Percentiles rank a stretch among this genome's conserved stretches.
phyloP scores from a whole-genome alignment of 2,329 filamentous ascomycete species.

The Fusarium sp. region DNA sequence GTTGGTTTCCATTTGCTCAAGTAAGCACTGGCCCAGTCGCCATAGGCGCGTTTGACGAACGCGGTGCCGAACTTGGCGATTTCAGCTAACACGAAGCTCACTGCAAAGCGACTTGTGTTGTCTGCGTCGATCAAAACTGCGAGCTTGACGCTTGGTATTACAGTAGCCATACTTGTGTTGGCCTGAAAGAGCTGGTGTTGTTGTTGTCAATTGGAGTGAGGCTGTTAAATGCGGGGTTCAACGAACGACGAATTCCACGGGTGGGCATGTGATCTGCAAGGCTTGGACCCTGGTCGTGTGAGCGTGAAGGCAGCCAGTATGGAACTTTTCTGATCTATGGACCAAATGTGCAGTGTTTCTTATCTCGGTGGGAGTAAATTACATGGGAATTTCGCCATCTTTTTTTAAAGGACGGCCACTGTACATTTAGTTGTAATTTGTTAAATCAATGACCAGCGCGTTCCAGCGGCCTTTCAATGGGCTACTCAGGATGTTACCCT shows the following conservation, averaged over 20 bases:
- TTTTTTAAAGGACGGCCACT: too few relatives aligned
- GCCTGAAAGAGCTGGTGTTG: not conserved
- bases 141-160: not conserved
- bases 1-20: constrained; percentile 48
- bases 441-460: too few relatives aligned
- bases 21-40: constrained; percentile 49
- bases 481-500: too few relatives aligned
- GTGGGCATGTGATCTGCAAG: not conserved
- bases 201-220: not conserved
- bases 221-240: not conserved
- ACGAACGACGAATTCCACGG: too few relatives aligned
- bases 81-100: constrained; percentile 43
- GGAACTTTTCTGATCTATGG: too few relatives aligned
- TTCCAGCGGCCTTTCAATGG: too few relatives aligned
- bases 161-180: not conserved
- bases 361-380: too few relatives aligned
- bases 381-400: too few relatives aligned
- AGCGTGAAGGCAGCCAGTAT: too few relatives aligned
- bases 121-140: not conserved
- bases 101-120: not conserved
- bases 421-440: too few relatives aligned
- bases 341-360: too few relatives aligned
- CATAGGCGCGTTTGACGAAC: constrained; percentile 49
- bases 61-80: constrained; percentile 50
- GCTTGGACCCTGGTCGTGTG: too few relatives aligned